phyloP scores from a whole-genome alignment of 352 stramenopile genomes.

The Phytophthora litchii region DNA sequence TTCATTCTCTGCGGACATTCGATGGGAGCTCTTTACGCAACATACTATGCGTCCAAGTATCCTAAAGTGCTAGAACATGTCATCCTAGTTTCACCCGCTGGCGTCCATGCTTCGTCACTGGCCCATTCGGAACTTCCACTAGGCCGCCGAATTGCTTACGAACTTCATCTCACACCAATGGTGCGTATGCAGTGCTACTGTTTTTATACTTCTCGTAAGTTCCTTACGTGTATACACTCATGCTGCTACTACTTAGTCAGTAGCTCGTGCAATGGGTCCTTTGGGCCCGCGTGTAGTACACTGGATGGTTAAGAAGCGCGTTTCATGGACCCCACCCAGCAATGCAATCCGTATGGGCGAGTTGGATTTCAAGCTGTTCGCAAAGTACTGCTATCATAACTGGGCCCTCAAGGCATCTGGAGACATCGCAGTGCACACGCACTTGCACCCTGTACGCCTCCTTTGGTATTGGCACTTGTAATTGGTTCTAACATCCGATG shows the following conservation, averaged over 20 bases:
- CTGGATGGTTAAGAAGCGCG: constrained; percentile 52
- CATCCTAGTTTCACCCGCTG: constrained; percentile 70
- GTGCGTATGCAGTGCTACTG: constrained; percentile 13
- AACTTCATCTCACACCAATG: constrained; percentile 61
- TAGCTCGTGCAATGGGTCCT: constrained; percentile 58
- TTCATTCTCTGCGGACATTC: constrained; percentile 73
- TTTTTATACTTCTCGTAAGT: background rate
- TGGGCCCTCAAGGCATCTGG: constrained; percentile 70
- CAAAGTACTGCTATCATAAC: constrained; percentile 77
- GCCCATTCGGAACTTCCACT: constrained; percentile 41
- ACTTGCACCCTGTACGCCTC: constrained; percentile 54
- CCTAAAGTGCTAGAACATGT: constrained; percentile 60
- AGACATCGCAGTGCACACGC: constrained; percentile 70
- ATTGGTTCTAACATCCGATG: background rate
- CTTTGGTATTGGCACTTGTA: constrained; percentile 5
- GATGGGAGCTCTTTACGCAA: constrained; percentile 76
- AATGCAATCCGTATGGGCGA: constrained; percentile 73
- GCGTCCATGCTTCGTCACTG: constrained; percentile 40
- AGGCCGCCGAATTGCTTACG: constrained; percentile 31
- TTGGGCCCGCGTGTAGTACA: constrained; percentile 53
- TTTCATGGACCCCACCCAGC: constrained; percentile 54
- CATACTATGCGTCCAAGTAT: constrained; percentile 70
- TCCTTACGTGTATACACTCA: background rate
- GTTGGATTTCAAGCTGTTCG: constrained; percentile 65
- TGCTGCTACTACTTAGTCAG: constrained; percentile 31